Evolutionary conservation across 208 protist species (phyloP).

Genomic region (Acanthamoeba lenticulata): DNA sequence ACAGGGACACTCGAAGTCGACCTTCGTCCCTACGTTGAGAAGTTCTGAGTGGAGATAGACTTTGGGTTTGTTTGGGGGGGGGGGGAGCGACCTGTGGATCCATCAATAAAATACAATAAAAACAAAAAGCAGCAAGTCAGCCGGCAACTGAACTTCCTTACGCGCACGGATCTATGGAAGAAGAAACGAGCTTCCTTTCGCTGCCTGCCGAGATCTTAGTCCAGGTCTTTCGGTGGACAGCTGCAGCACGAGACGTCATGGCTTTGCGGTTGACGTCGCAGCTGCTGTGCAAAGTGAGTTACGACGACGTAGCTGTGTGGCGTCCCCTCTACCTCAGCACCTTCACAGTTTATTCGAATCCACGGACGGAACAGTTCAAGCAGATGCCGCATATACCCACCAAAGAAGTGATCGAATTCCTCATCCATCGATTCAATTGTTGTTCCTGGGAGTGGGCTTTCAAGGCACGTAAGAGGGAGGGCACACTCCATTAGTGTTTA

Average conservation of each 20-base stretch:
- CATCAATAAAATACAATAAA: too few relatives aligned
- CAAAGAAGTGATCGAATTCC: background rate
- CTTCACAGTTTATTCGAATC: background rate
- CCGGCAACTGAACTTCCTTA: too few relatives aligned
- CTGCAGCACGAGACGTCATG: background rate
- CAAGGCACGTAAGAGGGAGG: background rate
- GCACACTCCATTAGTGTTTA: background rate
- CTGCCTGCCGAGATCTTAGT: background rate
- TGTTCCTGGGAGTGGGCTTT: background rate
- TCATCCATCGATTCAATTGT: background rate
- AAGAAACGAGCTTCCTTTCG: background rate
- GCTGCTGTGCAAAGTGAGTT: background rate
- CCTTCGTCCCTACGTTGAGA: conserved; percentile 76
- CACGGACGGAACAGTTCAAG: background rate
- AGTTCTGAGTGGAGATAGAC: too few relatives aligned
- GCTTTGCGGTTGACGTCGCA: background rate
- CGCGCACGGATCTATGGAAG: too few relatives aligned
- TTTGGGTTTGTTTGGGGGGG: too few relatives aligned
- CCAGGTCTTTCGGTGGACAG: background rate
- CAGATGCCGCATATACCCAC: background rate
- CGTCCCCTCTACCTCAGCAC: background rate
- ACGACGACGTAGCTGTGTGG: background rate
- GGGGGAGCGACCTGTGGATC: too few relatives aligned
- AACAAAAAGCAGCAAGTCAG: too few relatives aligned
- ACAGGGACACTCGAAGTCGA: conserved; percentile 75